Evolutionary conservation across 257 asterid species (phyloP), one percentile per base, ranked within the genome.

Genomic region (Ajuga chamaepitys): DNA sequence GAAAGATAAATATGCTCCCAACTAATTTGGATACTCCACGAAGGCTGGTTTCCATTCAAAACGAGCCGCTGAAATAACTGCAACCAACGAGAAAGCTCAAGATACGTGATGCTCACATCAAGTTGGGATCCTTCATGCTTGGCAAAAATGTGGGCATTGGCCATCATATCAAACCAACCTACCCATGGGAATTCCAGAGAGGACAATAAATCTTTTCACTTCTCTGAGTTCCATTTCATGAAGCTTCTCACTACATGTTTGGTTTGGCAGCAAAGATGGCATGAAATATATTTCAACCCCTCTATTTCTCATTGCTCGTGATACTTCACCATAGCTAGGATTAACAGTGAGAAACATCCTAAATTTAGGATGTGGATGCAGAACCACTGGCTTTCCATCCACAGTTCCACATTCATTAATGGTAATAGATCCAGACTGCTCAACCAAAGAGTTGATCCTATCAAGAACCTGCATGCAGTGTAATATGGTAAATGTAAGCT

Each of bases 301-400:
- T 80, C 99, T 80, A 67, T 93, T 93, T 71, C 99, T 77, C 99
- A 93, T 93, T 64, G 99, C 99, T 68, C 99, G 86, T 58, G 99
- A 93, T 38, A 93, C 96, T 70, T 93, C 99, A 63, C 99, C 99
- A 67, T 75, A 73, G 83, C 74, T 74, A 60, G 99, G 99, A 73
- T 89, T 86, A 14, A 93, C 92, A 16, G 99, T 93, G 65, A 93
- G 81, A 76, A 93, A 93, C 99, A 93, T 84, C 54, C 97, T 88
- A 61, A 93, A 93, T 57, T 81, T 81, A 58, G 92, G 89, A 78
- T 93, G 97, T 21, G 99, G 99, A 48, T 79, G 94, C 53, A 93
- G 84, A 75, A 89, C 82, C 70, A 89, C 80, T 13, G 97, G 89
- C 51, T 82, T 73, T 60, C 99, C 99, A 45, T 93, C 88, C 57